phyloP scores from a whole-genome alignment of 1,284 basidiomycete species.

The Anthracocystis panici-leucophaei region DNA sequence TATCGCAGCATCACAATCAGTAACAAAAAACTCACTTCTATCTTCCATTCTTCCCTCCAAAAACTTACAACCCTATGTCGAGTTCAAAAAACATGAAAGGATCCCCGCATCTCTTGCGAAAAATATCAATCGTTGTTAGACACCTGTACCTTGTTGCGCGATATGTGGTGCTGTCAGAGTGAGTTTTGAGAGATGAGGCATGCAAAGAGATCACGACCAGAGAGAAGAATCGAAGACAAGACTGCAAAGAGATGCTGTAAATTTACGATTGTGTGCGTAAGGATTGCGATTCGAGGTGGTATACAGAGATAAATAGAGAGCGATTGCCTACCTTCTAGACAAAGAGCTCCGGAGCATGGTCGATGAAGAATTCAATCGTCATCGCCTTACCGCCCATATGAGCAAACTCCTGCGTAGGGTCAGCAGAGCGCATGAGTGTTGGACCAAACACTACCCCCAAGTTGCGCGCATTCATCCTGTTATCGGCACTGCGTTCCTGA shows the following conservation, averaged over 20 bases:
- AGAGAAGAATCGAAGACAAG: background rate
- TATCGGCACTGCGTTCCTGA: conserved; percentile 73
- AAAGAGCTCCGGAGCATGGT: conserved; percentile 42
- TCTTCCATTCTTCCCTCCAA: background rate
- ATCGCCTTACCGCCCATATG: conserved; percentile 97
- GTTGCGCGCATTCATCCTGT: conserved; percentile 95
- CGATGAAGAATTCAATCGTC: conserved; percentile 72
- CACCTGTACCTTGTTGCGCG: background rate
- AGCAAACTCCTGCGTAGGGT: conserved; percentile 88
- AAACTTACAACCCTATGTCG: conserved; percentile 8
- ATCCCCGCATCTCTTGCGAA: conserved; percentile 2
- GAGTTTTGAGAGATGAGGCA: background rate
- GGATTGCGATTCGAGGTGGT: background rate
- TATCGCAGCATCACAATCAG: conserved; percentile 14
- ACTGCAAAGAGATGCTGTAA: background rate
- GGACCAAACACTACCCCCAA: conserved; percentile 99
- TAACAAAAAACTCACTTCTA: background rate
- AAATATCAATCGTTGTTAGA: conserved; percentile 6
- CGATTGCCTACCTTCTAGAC: conserved; percentile 1
- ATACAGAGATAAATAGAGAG: background rate
- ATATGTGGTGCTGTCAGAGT: background rate
- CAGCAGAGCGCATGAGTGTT: conserved; percentile 89
- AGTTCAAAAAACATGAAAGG: conserved; percentile 12
- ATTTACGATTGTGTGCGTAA: background rate
- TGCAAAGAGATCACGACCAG: background rate